A percentile compares a stretch with the other conserved stretches of the same genome.
These are phyloP conservation scores for Pyrus hybrid DNA, from an alignment of 331 rosid species.

Conservation along the genomic window DNA sequence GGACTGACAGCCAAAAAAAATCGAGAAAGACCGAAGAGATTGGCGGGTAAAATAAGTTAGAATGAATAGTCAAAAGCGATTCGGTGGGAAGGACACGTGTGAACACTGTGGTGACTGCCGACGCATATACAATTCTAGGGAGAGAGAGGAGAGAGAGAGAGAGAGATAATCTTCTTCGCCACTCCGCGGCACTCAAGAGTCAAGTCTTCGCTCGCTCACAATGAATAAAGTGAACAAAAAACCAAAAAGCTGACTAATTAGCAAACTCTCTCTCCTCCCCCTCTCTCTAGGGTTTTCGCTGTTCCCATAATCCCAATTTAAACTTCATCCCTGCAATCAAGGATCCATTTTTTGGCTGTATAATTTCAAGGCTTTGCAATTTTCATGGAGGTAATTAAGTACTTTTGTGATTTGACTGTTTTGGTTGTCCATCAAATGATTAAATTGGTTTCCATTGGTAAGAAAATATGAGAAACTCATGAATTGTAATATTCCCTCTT, in stretches of 20 bases:
- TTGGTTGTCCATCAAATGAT: background rate
- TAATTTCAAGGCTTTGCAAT: background rate
- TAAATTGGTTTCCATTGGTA: background rate
- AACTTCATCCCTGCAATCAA: constrained; percentile 8
- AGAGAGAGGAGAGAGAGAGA: no score
- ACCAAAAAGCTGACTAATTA: background rate
- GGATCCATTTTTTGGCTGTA: background rate
- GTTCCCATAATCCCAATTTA: background rate
- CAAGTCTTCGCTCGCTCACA: background rate
- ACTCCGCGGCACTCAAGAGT: background rate
- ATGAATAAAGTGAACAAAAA: background rate
- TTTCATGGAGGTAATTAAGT: constrained; percentile 60
- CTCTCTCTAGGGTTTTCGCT: constrained; percentile 36
- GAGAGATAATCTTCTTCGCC: background rate
- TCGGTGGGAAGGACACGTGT: background rate
- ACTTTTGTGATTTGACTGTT: background rate
- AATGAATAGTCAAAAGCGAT: background rate
- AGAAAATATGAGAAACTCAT: background rate
- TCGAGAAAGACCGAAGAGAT: background rate
- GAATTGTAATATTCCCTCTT: background rate
- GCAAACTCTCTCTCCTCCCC: background rate
- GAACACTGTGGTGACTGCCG: background rate
- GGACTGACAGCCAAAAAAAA: background rate
- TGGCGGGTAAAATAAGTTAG: background rate
- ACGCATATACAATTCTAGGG: no score